Evolutionary conservation across 805 yeast species (phyloP).

Genomic region (Saccharomycopsis sp.): DNA sequence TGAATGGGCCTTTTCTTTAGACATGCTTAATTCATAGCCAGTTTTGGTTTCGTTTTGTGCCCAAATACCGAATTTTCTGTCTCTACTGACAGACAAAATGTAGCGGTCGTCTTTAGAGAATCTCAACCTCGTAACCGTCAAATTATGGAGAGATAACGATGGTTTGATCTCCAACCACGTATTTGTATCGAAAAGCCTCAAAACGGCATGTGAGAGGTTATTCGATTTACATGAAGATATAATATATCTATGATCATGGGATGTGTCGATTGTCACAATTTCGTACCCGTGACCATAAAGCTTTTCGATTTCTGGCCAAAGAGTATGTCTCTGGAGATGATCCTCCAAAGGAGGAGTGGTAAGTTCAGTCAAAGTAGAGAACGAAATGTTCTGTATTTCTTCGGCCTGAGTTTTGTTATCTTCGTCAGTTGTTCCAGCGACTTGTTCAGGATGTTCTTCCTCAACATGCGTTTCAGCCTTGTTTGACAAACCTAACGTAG

Average conservation of each 20-base stretch:
- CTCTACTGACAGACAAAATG: slow-evolving; percentile 78
- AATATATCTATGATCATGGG: slow-evolving; percentile 53
- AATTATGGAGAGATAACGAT: slow-evolving; percentile 57
- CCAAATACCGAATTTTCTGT: slow-evolving; percentile 81
- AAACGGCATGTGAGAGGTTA: slow-evolving; percentile 74
- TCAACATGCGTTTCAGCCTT: slow-evolving; percentile 53
- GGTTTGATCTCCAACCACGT: slow-evolving; percentile 59
- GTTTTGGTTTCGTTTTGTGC: slow-evolving; percentile 27
- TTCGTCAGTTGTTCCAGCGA: slow-evolving; percentile 32
- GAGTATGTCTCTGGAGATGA: slow-evolving; percentile 80
- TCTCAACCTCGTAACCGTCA: slow-evolving; percentile 78
- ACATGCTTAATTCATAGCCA: slow-evolving; percentile 31
- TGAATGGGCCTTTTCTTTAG: slow-evolving; percentile 70
- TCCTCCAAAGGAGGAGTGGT: slow-evolving; percentile 78
- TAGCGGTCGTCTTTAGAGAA: slow-evolving; percentile 65
- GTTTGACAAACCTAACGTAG: slow-evolving; percentile 89
- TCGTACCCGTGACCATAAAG: slow-evolving; percentile 98
- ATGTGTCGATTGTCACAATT: slow-evolving; percentile 67
- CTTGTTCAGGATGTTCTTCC: slow-evolving; percentile 39
- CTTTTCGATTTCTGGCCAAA: slow-evolving; percentile 94
- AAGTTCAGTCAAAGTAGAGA: slow-evolving; percentile 38
- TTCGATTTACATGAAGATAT: slow-evolving; percentile 94
- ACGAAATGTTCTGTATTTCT: slow-evolving; percentile 35
- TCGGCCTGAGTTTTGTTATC: slow-evolving; percentile 25
- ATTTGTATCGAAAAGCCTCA: slow-evolving; percentile 61